A percentile compares a stretch with the other conserved stretches of the same genome.
Conservation (phyloP, 441 rosid species). For the Cnidoscolus chayamansa region DNA sequence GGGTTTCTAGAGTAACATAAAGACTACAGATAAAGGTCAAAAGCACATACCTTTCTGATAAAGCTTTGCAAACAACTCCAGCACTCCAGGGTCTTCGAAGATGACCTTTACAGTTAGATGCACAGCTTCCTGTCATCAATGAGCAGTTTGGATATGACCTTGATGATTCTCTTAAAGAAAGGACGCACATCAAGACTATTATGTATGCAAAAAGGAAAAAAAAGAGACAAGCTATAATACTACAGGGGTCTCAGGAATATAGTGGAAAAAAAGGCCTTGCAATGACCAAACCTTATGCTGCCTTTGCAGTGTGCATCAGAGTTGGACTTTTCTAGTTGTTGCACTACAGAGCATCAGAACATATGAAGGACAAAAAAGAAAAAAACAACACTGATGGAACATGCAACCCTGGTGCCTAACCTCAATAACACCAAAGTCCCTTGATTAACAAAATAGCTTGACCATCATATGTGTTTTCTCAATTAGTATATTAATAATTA, state of each 20-base stretch:
- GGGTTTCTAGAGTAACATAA: neutral
- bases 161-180: neutral
- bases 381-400: neutral
- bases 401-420: neutral
- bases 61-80: slow-evolving; percentile 87
- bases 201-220: slow-evolving; percentile 4
- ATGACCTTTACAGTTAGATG: slow-evolving; percentile 85
- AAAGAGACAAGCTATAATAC: neutral
- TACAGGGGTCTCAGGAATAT: slow-evolving; percentile 1
- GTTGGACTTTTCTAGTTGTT: neutral
- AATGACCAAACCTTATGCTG: neutral
- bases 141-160: slow-evolving; percentile 4
- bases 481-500: neutral
- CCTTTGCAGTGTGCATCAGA: neutral
- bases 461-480: neutral
- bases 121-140: slow-evolving; percentile 78
- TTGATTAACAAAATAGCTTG: neutral
- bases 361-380: neutral
- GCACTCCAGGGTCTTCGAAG: slow-evolving; percentile 99
- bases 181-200: slow-evolving; percentile 1
- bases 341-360: neutral
- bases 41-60: slow-evolving; percentile 71
- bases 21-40: slow-evolving; percentile 7
- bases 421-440: neutral
- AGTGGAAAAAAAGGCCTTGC: slow-evolving; percentile 10